Base-by-base conservation (phyloP, 2,329 filamentous ascomycete species). In the Colletotrichum magnum region DNA sequence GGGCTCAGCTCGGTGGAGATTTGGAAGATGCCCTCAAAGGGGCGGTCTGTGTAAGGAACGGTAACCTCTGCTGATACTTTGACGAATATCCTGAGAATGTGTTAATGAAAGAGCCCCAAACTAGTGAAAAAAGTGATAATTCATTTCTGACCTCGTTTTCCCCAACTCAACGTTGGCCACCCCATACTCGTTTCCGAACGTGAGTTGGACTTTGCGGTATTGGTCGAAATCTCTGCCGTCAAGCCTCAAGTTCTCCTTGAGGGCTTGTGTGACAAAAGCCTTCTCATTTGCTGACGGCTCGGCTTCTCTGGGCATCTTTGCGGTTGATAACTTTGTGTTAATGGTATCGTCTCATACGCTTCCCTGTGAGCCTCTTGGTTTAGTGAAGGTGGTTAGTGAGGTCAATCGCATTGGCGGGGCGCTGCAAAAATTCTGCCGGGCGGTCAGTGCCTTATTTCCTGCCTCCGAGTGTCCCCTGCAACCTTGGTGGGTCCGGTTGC, bases 21-120 rank as follows among this genome's bases (percentile, higher is more conserved):
- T 74, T 91, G 94, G 85, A 98, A 98, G 80, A 97, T 89, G 79
- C 96, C 96, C 79, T 98, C 96, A 78, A 97, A 97, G 69, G 95
- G 95, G 72, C 95, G 92, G 82, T 98, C 95, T 61, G 92, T 82
- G 77, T 92, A 94, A 51, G 96, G 95, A 47, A 93, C 90, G 12
- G 93, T 93, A 71, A 98, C 93, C 82, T 97, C 94, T 72, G 94
- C 93, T 3, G 94, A 95, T 69, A 97, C 92, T 71, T 93, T 93
- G 64, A 92, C 94, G 70, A 97, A 84, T 68, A 98, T 89, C 76
- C 95, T 97, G 74, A 21, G 28, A 52, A 32, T 26, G 36, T 13
- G 24, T 73, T 59, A 73, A 67, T 28, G 39, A 24, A 6, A 21
- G 1, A 6, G 16, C 28, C 6, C 7, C 28, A 32, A 6, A 36